Base-by-base conservation (phyloP, 1,284 basidiomycete genomes). In the Irpex rosettiformis region DNA sequence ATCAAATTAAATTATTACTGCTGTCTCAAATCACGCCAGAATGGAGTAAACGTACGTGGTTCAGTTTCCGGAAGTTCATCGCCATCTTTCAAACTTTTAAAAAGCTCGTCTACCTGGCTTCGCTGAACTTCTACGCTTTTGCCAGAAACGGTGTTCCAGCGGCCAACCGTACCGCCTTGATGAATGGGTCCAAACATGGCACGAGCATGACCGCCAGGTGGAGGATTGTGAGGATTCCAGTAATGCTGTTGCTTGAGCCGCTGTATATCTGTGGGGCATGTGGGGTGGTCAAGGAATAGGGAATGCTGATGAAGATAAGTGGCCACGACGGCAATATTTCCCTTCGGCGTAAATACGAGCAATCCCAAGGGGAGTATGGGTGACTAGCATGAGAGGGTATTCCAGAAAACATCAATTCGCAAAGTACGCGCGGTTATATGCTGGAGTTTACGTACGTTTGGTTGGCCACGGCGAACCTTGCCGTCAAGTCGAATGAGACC, bases 61-160 rank as follows among this genome's bases (percentile, higher is more conserved):
- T 95, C 89, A 13, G 91, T 92, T 72, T 96, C 92, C 13, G 79
- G 75, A 22, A 99, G 76, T 65, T 96, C 94, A 62, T 93, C 93
- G 24, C 93, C 95, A 65, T 86, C 87, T 69, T 88, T 88, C 65
- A 99, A 71, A 67, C 82, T 93, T 74, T 91, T 89, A 78, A 98
- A 98, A 6, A 99, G 79, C 65, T 96, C 89, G 64, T 98, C 95
- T 16, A 98, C 91, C 70, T 98, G 96, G 71, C 88, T 89, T 62
- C 94, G 81, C 73, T 97, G 94, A 51, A 97, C 86, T 70, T 98
- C 94, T 8, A 96, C 88, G 62, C 88, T 91, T 74, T 91, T 94
- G 13, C 82, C 85, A 48, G 85, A 77, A 42, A 88, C 83, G 13
- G 83, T 78, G 51, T 73, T 77, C 88, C 88, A 93, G 60, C 83